A percentile compares a stretch with the other conserved stretches of the same genome.
Conservation (phyloP, 1,284 basidiomycete species). For the Boletus semigastroideus region DNA sequence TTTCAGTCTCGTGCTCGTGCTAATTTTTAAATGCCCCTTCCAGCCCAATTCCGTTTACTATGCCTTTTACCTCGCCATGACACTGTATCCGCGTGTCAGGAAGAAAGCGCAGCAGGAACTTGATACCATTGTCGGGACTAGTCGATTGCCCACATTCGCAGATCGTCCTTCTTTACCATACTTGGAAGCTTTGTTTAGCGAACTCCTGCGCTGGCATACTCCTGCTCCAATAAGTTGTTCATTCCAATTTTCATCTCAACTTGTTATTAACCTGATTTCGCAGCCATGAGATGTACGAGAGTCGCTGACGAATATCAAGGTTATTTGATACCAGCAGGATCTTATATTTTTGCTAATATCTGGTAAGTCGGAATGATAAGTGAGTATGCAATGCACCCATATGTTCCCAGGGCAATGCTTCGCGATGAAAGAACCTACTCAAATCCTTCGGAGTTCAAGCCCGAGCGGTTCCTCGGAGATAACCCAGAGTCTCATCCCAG, state of each 20-base stretch:
- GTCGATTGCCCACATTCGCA: slow-evolving; percentile 32
- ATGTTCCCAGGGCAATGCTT: slow-evolving; percentile 13
- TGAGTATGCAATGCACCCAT: no score
- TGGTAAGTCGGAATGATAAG: slow-evolving; percentile 7
- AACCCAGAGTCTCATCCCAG: slow-evolving; percentile 49
- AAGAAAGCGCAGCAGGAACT: slow-evolving; percentile 58
- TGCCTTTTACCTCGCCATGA: slow-evolving; percentile 25
- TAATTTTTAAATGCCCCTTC: no score
- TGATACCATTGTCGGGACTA: slow-evolving; percentile 51
- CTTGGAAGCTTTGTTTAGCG: slow-evolving; percentile 36
- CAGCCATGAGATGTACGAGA: slow-evolving; percentile 45
- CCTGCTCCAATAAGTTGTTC: slow-evolving; percentile 47
- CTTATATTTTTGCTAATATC: slow-evolving; percentile 18
- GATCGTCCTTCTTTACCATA: slow-evolving; percentile 28
- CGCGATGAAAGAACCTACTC: slow-evolving; percentile 12
- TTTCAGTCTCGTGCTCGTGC: no score
- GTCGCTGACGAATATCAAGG: slow-evolving; percentile 42
- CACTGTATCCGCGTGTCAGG: slow-evolving; percentile 21
- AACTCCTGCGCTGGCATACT: slow-evolving; percentile 62
- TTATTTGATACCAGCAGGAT: slow-evolving; percentile 20
- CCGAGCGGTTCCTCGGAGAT: slow-evolving; percentile 22
- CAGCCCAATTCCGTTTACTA: slow-evolving; percentile 8
- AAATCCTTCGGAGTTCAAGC: slow-evolving; percentile 19
- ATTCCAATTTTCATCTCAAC: neutral
- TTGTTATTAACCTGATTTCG: slow-evolving; percentile 3